A percentile compares a stretch with the other conserved stretches of the same genome.
Conservation (phyloP, 108 stramenopile species). For the Pseudonitzschia multistriata region DNA sequence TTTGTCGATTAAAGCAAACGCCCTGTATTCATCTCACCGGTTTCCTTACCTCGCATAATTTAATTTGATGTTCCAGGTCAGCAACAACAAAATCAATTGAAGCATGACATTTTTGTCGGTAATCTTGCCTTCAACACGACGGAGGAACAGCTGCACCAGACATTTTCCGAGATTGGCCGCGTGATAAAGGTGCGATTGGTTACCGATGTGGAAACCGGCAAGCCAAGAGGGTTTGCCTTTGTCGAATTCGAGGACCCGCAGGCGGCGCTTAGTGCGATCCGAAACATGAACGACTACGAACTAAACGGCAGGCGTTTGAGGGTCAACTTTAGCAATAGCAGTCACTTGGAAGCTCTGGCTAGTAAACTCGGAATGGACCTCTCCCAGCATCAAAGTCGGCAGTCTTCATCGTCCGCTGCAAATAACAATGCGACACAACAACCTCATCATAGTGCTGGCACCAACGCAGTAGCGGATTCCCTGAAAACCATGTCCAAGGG, state of each 20-base stretch:
- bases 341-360: slow-evolving; percentile 84
- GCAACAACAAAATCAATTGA: slow-evolving; percentile 42
- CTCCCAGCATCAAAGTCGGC: slow-evolving; percentile 39
- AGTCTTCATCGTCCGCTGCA: slow-evolving; percentile 8
- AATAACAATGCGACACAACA: slow-evolving; percentile 19
- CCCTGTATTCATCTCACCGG: no score
- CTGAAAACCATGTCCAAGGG: slow-evolving; percentile 81
- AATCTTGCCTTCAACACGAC: slow-evolving; percentile 92
- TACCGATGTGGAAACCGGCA: slow-evolving; percentile 91
- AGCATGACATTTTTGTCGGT: slow-evolving; percentile 89
- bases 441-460: slow-evolving; percentile 51
- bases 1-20: no score
- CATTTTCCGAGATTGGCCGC: slow-evolving; percentile 88
- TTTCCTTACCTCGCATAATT: no score
- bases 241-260: slow-evolving; percentile 96
- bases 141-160: slow-evolving; percentile 87
- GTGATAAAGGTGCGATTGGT: slow-evolving; percentile 91
- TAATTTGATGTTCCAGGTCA: no score
- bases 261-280: slow-evolving; percentile 91
- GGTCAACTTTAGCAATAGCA: slow-evolving; percentile 91
- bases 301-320: slow-evolving; percentile 89
- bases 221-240: slow-evolving; percentile 94
- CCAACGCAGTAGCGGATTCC: slow-evolving; percentile 73
- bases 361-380: slow-evolving; percentile 90
- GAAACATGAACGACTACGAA: slow-evolving; percentile 96